These are phyloP conservation scores for Penicillium bovifimosum DNA, from an alignment of 495 filamentous ascomycete genomes.

Conservation along the genomic window DNA sequence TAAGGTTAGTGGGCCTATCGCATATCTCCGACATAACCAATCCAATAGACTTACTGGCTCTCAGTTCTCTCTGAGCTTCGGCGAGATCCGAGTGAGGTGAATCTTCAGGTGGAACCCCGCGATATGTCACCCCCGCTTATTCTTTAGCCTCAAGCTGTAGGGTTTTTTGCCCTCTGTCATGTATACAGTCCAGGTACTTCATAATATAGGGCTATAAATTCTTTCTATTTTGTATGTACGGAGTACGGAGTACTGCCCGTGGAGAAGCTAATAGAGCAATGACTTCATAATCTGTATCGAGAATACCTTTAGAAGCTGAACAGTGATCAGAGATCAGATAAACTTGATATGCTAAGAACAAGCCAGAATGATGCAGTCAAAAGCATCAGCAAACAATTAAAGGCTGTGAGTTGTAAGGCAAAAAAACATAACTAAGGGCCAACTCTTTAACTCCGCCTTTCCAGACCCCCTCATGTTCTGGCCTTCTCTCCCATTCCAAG, in stretches of 20 bases:
- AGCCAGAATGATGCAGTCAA: neutral
- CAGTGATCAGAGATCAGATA: neutral
- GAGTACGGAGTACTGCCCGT: too few relatives aligned
- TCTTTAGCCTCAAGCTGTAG: too few relatives aligned
- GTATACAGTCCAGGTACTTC: neutral
- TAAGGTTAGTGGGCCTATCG: conserved; percentile 11
- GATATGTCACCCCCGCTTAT: neutral
- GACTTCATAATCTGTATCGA: neutral
- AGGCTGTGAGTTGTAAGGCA: conserved; percentile 3
- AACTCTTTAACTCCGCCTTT: conserved; percentile 20
- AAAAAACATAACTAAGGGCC: conserved; percentile 10
- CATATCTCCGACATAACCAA: conserved; percentile 10
- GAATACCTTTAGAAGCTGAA: neutral
- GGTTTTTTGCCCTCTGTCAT: too few relatives aligned
- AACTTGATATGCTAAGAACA: neutral
- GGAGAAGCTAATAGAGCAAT: neutral
- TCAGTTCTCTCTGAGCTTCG: neutral
- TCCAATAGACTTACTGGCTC: neutral
- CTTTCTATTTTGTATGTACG: neutral
- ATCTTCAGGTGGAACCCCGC: neutral
- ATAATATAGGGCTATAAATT: neutral
- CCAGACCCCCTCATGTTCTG: conserved; percentile 18
- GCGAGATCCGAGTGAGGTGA: conserved; percentile 16
- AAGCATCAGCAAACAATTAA: neutral
- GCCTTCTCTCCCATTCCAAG: neutral